phyloP scores from a whole-genome alignment of 805 yeast genomes.

The Teunomyces panamensis region DNA sequence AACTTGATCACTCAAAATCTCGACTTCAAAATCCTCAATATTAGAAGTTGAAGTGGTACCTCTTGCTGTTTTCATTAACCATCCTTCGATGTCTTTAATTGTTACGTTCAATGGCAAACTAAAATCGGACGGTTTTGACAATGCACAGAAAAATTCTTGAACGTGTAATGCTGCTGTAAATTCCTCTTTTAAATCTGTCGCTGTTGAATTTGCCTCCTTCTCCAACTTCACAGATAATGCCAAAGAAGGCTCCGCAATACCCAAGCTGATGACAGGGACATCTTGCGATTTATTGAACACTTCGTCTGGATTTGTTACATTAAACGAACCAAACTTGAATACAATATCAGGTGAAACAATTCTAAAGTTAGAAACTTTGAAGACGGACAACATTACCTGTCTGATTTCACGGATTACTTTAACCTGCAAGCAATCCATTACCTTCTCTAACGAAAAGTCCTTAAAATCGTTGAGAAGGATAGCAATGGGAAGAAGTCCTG shows the following conservation, averaged over 20 bases:
- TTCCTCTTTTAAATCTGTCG: conserved; percentile 7
- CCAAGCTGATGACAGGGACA: conserved; percentile 24
- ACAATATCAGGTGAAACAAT: conserved; percentile 46
- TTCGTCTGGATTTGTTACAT: conserved; percentile 15
- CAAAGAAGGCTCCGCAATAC: conserved; percentile 33
- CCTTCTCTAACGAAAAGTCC: conserved; percentile 40
- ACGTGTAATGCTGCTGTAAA: conserved; percentile 30
- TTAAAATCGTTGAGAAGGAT: conserved; percentile 33
- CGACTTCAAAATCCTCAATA: conserved; percentile 17
- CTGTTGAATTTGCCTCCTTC: conserved; percentile 4
- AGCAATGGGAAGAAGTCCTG: conserved; percentile 36
- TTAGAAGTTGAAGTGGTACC: conserved; percentile 15
- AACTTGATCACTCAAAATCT: conserved; percentile 18
- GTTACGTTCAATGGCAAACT: conserved; percentile 12
- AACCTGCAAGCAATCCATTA: conserved; percentile 65
- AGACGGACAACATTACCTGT: conserved; percentile 24
- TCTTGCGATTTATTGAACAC: conserved; percentile 27
- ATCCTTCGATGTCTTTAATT: conserved; percentile 34
- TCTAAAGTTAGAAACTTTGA: conserved; percentile 42
- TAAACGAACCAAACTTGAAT: conserved; percentile 35
- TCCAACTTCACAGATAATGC: conserved; percentile 23
- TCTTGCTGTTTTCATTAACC: conserved; percentile 24
- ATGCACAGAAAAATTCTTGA: conserved; percentile 21
- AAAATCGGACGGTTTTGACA: conserved; percentile 22
- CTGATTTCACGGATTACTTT: conserved; percentile 50